Base-by-base conservation (phyloP, 179 eudicot genomes). In the Actinidia chinensis region DNA sequence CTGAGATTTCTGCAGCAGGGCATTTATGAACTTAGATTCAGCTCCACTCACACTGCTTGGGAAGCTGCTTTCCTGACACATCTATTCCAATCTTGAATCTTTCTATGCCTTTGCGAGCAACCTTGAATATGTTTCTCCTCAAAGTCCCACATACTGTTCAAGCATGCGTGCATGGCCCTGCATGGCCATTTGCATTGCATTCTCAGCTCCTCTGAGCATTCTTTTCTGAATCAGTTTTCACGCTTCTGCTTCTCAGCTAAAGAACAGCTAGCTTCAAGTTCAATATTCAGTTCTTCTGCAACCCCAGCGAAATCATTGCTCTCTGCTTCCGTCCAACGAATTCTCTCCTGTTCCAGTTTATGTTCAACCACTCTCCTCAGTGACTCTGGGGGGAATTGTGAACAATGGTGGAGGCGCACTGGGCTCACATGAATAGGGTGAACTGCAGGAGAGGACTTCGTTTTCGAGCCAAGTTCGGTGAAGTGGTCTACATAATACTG, bases 101-200 rank as follows among this genome's bases (percentile, higher is more conserved):
- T 85, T 71, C 99, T 84, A 50, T 94, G 91, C 66, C 94, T n/a
- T 90, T n/a, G 87, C 85, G 74, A 94, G 99, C 87, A 94, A 48
- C 48, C n/a, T n/a, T 90, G 87, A 76, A 94, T 92, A 78, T 96
- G 98, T 68, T 84, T 91, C 82, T 91, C 98, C 83, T 96, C 96
- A 65, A 96, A 91, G 33, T 96, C n/a, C 97, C 13, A 93, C 99
- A 78, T 92, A 91, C 79, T 94, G 97, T 76, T 96, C 99, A 58
- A 96, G 98, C 97, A 96, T 92, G 56, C 97, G 92, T 22, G 99
- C 99, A 86, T 94, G 97, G 69, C 98, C 93, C 78, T 94, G 85
- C 98, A 96, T 96, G 51, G 97, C 98, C 82, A 94, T 81, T 79
- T 91, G 97, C 90, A 96, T 84, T 66, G 98, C 97, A 84, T 92